Evolutionary conservation across 257 asterid genomes (phyloP).

Genomic region (Knoxia roxburghii): DNA sequence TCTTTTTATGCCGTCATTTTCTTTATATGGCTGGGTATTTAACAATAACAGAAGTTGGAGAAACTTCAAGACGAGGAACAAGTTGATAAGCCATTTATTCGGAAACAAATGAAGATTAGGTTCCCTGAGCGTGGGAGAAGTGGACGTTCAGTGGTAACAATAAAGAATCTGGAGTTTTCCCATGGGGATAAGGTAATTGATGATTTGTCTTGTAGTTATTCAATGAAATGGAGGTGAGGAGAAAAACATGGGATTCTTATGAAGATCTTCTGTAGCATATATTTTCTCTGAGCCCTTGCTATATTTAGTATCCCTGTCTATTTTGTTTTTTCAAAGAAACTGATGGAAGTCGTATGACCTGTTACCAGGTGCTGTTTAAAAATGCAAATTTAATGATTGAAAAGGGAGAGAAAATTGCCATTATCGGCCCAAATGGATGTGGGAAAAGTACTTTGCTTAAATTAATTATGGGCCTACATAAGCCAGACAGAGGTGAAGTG

Average conservation of each 20-base stretch:
- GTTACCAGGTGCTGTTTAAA: slow-evolving; percentile 62
- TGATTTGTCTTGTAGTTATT: neutral
- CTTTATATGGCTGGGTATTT: slow-evolving; percentile 4
- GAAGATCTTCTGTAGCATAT: neutral
- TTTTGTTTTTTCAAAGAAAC: too few species aligned
- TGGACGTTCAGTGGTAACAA: slow-evolving; percentile 60
- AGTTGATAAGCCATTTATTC: slow-evolving; percentile 92
- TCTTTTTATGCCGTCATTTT: neutral
- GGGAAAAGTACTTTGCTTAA: slow-evolving; percentile 95
- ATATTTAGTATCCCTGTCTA: neutral
- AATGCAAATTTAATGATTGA: slow-evolving; percentile 78
- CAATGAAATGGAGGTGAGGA: too few species aligned
- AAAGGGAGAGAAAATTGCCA: slow-evolving; percentile 94
- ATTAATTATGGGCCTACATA: slow-evolving; percentile 80
- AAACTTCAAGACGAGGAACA: slow-evolving; percentile 85
- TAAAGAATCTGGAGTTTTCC: slow-evolving; percentile 71
- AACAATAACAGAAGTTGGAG: slow-evolving; percentile 78
- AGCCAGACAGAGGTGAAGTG: slow-evolving; percentile 66
- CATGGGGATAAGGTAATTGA: slow-evolving; percentile 70
- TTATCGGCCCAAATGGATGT: slow-evolving; percentile 97
- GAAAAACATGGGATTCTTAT: neutral
- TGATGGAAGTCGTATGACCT: neutral
- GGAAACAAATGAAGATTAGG: slow-evolving; percentile 98
- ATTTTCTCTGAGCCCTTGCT: neutral
- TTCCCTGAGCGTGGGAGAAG: slow-evolving; percentile 98